phyloP scores from a whole-genome alignment of 257 asterid species.

The Plantago ovata region DNA sequence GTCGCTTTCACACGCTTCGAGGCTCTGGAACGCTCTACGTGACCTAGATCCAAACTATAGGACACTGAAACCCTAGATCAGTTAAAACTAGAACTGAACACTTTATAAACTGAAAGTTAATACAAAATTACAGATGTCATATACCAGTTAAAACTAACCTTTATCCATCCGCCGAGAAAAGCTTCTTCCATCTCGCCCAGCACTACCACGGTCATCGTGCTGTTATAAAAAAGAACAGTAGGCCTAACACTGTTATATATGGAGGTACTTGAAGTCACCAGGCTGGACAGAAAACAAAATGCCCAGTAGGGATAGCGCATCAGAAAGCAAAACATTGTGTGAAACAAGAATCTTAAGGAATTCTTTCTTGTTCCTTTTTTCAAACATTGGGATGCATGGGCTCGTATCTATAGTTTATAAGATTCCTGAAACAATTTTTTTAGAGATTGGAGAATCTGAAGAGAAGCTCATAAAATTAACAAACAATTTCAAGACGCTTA shows the following conservation, averaged over 20 bases:
- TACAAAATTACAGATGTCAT: constrained; percentile 1
- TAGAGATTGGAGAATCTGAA: background rate
- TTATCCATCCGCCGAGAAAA: constrained; percentile 42
- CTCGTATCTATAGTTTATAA: background rate
- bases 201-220: constrained; percentile 84
- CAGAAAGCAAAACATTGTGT: constrained; percentile 6
- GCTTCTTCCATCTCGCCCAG: constrained; percentile 64
- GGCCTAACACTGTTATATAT: constrained; percentile 71
- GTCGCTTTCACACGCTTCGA: no score
- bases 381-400: constrained; percentile 3
- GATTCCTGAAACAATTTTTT: background rate
- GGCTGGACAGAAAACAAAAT: constrained; percentile 47
- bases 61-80: no score
- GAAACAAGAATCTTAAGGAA: background rate
- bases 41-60: no score
- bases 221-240: constrained; percentile 87
- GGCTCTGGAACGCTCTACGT: no score
- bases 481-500: background rate
- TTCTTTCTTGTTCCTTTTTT: background rate
- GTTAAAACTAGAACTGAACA: no score
- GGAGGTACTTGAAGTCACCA: constrained; percentile 52
- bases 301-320: constrained; percentile 26
- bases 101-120: background rate
- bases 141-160: constrained; percentile 36
- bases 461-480: background rate